Evolutionary conservation across 2,329 filamentous ascomycete species (phyloP).

Genomic region (Coniella vitis): DNA sequence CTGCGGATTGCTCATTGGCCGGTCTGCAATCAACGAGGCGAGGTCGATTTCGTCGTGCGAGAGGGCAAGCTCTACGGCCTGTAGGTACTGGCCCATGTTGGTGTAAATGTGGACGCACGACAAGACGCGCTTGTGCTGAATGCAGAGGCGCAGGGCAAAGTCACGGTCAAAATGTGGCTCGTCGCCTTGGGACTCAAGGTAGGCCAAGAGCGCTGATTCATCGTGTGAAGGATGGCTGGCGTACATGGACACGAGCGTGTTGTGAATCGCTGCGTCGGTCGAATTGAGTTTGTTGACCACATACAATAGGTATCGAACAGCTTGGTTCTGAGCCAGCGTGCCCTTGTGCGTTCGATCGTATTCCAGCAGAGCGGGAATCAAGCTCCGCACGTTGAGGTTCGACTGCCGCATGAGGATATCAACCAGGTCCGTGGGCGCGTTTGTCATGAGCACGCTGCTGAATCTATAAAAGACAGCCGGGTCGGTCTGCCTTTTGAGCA

Average conservation of each 20-base stretch:
- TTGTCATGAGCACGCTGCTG: conserved; percentile 91
- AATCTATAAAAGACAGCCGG: conserved; percentile 94
- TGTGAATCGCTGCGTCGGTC: conserved; percentile 82
- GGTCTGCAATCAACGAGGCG: conserved; percentile 81
- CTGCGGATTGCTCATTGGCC: conserved; percentile 68
- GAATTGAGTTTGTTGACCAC: conserved; percentile 82
- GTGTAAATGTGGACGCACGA: conserved; percentile 97
- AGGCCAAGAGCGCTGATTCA: conserved; percentile 77
- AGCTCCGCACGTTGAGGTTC: conserved; percentile 74
- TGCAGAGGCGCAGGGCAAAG: conserved; percentile 91
- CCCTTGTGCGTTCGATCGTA: conserved; percentile 77
- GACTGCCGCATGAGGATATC: conserved; percentile 91
- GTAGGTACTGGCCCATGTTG: conserved; percentile 88
- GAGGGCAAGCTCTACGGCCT: conserved; percentile 87
- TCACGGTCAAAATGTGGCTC: conserved; percentile 88
- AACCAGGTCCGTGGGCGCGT: conserved; percentile 78
- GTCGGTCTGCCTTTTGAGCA: conserved; percentile 88
- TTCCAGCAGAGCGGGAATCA: conserved; percentile 89
- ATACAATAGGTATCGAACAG: conserved; percentile 86
- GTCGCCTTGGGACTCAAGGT: conserved; percentile 83
- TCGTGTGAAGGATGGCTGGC: conserved; percentile 78
- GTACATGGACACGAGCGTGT: conserved; percentile 93
- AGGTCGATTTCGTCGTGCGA: conserved; percentile 86
- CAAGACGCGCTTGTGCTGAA: conserved; percentile 86
- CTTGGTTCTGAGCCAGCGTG: conserved; percentile 73